Percentiles rank a stretch among this genome's conserved stretches.
phyloP scores from a whole-genome alignment of 2,329 filamentous ascomycete genomes.

The Aspergillus viridinutans region DNA sequence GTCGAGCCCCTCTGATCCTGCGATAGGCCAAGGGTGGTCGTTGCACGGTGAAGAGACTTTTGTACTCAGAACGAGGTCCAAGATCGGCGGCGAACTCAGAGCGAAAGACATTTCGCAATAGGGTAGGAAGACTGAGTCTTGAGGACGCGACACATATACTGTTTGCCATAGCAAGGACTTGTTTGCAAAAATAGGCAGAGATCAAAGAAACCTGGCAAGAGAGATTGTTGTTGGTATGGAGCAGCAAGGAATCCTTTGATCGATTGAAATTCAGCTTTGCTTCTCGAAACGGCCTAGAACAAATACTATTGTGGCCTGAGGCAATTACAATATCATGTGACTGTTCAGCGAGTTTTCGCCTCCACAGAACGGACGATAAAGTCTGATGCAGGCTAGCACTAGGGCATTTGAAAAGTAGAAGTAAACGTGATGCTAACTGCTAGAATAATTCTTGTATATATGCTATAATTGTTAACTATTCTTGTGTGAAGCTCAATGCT shows the following conservation, averaged over 20 bases:
- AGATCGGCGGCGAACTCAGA: conserved; percentile 17
- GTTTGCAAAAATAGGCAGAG: background rate
- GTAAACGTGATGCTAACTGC: too few species aligned
- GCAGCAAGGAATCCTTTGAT: background rate
- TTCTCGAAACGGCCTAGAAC: conserved; percentile 5
- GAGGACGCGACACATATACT: conserved; percentile 21
- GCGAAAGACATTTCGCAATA: conserved; percentile 22
- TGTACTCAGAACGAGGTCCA: conserved; percentile 4
- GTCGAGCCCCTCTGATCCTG: conserved; percentile 1
- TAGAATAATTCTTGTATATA: background rate
- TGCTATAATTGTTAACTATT: background rate
- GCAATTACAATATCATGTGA: conserved; percentile 1
- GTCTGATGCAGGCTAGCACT: background rate
- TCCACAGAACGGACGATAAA: background rate
- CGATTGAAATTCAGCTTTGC: background rate
- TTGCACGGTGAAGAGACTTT: conserved; percentile 1
- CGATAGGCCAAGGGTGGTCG: conserved; percentile 3
- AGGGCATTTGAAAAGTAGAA: background rate
- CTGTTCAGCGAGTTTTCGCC: background rate
- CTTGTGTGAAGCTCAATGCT: background rate
- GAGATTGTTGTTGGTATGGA: background rate
- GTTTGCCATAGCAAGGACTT: background rate
- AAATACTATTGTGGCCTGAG: background rate
- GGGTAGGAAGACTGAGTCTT: conserved; percentile 20
- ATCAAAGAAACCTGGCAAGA: background rate